Evolutionary conservation across 2,329 filamentous ascomycete genomes (phyloP), one percentile per base, ranked within the genome.

Genomic region (Phaeosphaeriaceae sp.): DNA sequence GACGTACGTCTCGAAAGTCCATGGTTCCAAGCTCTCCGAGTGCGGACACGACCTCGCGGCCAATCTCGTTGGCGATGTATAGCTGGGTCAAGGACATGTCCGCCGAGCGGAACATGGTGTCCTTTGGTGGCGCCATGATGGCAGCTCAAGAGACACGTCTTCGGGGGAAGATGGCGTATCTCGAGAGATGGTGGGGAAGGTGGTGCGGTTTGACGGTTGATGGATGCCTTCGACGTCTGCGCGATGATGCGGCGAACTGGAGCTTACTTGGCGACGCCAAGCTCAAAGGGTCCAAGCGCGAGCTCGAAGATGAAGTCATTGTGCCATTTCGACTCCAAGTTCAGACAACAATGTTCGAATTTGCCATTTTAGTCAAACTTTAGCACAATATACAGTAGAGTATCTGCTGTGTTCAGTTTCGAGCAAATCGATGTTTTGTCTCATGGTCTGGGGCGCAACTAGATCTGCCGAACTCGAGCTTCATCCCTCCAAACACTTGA

Each of bases 1-100:
- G 33, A 81, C 91, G 78, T 85, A 98, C 94, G 86, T 99, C 95
- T 81, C 95, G 88, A 78, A 99, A 99, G 81, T 98, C 93, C 79
- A 98, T 93, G 73, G 95, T 87, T 57, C 95, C 95, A 74, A 99
- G 87, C 86, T 99, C 95, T 76, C 95, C 95, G 66, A 99, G 85
- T 56, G 94, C 94, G 76, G 93, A 97, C 64, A 98, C 93, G 72
- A 97, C 94, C 83, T 99, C 96, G 76, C 95, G 89, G 71, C 95
- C 94, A 71, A 99, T 98, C 85, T 99, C 95, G 78, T 97, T 98
- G 75, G 95, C 92, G 74, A 99, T 96, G 82, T 98, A 99, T 75
- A 99, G 90, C 89, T 99, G 95, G 76, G 96, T 96, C 90, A 99
- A 90, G 86, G 93, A 97, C 95, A 99, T 99, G 81, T 97, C 92